These are phyloP conservation scores for Ogataea trehaloabstinens DNA, from an alignment of 805 yeast species.

Conservation along the genomic window DNA sequence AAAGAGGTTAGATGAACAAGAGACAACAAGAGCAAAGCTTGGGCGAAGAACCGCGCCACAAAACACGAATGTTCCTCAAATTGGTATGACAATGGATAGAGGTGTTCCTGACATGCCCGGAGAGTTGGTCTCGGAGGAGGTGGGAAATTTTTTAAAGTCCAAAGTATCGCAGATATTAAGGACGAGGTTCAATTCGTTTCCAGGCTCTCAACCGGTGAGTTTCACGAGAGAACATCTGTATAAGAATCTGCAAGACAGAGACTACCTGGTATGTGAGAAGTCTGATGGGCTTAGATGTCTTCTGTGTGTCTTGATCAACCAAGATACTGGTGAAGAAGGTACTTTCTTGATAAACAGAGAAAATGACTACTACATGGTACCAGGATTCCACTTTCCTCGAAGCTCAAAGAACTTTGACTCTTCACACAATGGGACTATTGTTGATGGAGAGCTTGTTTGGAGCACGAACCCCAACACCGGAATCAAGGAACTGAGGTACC, in stretches of 20 bases:
- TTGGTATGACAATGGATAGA: conserved; percentile 32
- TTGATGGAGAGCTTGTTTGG: conserved; percentile 92
- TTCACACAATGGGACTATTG: conserved; percentile 81
- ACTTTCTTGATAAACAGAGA: conserved; percentile 86
- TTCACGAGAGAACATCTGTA: conserved; percentile 75
- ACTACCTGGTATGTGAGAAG: conserved; percentile 94
- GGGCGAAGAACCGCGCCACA: too few species aligned
- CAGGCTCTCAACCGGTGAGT: conserved; percentile 95
- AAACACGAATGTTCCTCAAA: too few species aligned
- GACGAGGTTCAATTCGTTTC: conserved; percentile 58
- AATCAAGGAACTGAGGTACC: conserved; percentile 67
- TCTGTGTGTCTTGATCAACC: conserved; percentile 56
- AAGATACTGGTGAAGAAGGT: conserved; percentile 79
- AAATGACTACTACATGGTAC: conserved; percentile 79
- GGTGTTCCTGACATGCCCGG: conserved; percentile 89
- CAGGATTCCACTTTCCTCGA: conserved; percentile 80
- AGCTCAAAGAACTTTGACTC: conserved; percentile 43
- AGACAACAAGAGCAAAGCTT: too few species aligned
- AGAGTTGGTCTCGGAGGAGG: conserved; percentile 66
- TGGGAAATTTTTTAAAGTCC: conserved; percentile 62
- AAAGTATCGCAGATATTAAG: conserved; percentile 65
- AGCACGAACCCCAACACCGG: conserved; percentile 55
- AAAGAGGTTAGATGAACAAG: too few species aligned
- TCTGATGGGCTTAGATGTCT: conserved; percentile 90
- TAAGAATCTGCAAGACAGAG: conserved; percentile 56